Base-by-base conservation (phyloP, 2,329 filamentous ascomycete genomes). In the Ascochyta pisi region DNA sequence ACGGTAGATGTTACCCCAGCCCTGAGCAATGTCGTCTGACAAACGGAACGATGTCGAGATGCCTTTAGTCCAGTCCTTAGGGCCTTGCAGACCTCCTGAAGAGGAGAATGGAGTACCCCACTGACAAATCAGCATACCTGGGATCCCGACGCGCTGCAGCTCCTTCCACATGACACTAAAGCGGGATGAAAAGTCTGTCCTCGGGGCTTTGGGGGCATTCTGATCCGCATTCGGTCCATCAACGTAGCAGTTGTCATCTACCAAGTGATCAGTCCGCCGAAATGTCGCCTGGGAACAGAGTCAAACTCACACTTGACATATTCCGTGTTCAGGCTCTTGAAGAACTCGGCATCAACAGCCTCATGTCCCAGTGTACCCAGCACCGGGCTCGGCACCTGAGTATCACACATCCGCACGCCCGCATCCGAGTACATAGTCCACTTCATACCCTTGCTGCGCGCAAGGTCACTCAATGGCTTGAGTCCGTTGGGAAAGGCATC, bases 361-460 rank as follows among this genome's bases (percentile, higher is more conserved):
- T 65, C 63, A 7, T 65, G 52, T 1, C 61, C 61, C 19, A 65
- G 39, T 9, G 55, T 56, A 7, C 61, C 63, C 6, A 58, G 16
- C 27, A 64, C 60, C 6, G 63, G 63, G 33, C 60, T 64, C 6
- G 63, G 61, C 33, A 47, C 42, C 37, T 64, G 37, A 2, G 57
- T 42, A 35, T 64, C 63, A 38, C 63, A 65, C 63, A 65, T 65
- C 27, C 61, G 50, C 7, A 61, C 59, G 6, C 63, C 63, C 1
- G 63, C 63, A 46, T 65, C 63, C 9, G 61, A 64, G 37, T 65
- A 65, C 63, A 65, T 65, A 4, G 63, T 60, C 61, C 63, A 64
- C 38, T 65, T 65, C 63, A 65, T 65, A 8, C 61, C 63, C 35
- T 65, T 65, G n/a, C 50, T 59, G 15, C 63, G 61, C 33, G 63